Conservation (phyloP, 176 grass and related monocot species). For the Thinopyrum elongatum region DNA sequence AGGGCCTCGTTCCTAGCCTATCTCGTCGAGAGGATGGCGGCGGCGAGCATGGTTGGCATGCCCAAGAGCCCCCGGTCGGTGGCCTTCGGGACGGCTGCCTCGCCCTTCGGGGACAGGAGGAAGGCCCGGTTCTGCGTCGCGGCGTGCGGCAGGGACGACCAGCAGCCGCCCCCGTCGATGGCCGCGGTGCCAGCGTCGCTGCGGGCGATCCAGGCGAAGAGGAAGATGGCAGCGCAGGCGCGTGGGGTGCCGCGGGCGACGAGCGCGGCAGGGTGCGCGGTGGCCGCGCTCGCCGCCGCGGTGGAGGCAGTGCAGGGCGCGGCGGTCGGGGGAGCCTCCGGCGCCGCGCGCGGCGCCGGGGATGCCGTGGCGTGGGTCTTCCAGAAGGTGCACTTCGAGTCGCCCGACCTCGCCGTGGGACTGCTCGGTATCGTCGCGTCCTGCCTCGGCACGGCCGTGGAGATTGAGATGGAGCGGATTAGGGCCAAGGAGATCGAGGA, state of each 20-base stretch:
- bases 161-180: constrained; percentile 30
- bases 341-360: constrained; percentile 37
- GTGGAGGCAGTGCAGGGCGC: constrained; percentile 40
- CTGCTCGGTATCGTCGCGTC: constrained; percentile 40
- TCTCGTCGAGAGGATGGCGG: constrained; percentile 24
- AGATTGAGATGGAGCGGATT: constrained; percentile 26
- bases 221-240: constrained; percentile 34
- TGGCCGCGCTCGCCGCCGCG: constrained; percentile 42
- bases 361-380: constrained; percentile 50
- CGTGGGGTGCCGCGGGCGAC: constrained; percentile 40
- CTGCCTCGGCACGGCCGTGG: constrained; percentile 36
- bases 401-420: constrained; percentile 46
- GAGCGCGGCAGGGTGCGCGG: constrained; percentile 43
- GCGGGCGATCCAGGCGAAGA: constrained; percentile 38
- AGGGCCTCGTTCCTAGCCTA: background rate
- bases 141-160: constrained; percentile 19
- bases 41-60: constrained; percentile 34
- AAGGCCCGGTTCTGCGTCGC: constrained; percentile 12
- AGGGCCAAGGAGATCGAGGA: constrained; percentile 2
- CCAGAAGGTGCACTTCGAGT: constrained; percentile 51
- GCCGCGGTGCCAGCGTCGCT: constrained; percentile 42
- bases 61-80: constrained; percentile 23
- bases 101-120: constrained; percentile 1
- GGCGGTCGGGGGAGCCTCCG: constrained; percentile 31
- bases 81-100: background rate